Conservation (phyloP, 2,329 filamentous ascomycete species). For the Aspergillus luchuensis region DNA sequence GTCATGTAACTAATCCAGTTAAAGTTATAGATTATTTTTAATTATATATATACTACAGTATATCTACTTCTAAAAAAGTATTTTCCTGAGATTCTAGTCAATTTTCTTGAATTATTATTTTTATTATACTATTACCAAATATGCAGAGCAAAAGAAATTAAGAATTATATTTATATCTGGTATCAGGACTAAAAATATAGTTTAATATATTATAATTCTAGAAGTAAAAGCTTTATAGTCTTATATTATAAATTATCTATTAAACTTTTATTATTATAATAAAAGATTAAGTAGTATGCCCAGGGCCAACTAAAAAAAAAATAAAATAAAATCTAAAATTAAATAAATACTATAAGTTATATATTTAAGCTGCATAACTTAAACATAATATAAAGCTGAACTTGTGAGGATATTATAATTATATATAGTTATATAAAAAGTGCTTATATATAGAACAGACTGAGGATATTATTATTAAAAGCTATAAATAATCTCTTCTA, state of each 20-base stretch:
- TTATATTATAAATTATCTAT: constrained; percentile 48
- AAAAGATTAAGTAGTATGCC: constrained; percentile 6
- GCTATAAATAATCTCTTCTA: constrained; percentile 60
- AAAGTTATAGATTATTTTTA: constrained; percentile 60
- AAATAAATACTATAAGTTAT: constrained; percentile 8
- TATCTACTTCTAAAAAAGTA: constrained; percentile 51
- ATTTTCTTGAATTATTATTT: constrained; percentile 48
- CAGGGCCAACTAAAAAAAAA: background rate
- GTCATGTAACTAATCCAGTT: constrained; percentile 56
- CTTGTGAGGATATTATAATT: background rate
- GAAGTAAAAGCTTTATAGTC: constrained; percentile 45
- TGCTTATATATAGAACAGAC: constrained; percentile 40
- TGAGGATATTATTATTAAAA: constrained; percentile 42
- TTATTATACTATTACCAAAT: constrained; percentile 41
- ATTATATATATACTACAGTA: constrained; percentile 44
- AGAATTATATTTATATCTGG: constrained; percentile 16
- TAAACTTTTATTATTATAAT: constrained; percentile 36
- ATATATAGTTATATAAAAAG: constrained; percentile 27
- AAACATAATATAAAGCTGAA: background rate
- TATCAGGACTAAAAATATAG: constrained; percentile 44
- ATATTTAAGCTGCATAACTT: constrained; percentile 2
- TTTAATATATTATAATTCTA: constrained; percentile 41
- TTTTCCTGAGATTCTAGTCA: constrained; percentile 44
- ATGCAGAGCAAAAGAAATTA: constrained; percentile 9
- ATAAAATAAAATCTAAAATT: constrained; percentile 6